Percentiles rank a stretch among this genome's conserved stretches.
Conservation (phyloP, 2,329 filamentous ascomycete genomes). For the Dactylellina haptotyla region DNA sequence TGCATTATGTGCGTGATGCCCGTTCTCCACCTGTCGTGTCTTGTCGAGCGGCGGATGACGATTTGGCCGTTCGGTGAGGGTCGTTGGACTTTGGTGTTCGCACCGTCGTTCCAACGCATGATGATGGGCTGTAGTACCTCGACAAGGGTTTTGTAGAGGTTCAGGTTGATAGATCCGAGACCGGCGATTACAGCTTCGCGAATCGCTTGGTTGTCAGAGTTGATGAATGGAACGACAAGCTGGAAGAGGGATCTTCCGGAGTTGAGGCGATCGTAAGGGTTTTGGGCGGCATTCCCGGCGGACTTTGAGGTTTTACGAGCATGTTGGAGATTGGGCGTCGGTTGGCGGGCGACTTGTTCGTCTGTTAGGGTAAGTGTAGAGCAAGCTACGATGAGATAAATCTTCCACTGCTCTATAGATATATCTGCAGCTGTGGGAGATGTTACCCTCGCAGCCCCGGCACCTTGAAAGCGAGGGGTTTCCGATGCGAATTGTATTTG, state of each 20-base stretch:
- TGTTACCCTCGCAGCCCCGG: slow-evolving; percentile 55
- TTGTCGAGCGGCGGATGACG: slow-evolving; percentile 78
- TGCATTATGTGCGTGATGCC: slow-evolving; percentile 98
- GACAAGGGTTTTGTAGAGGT: slow-evolving; percentile 88
- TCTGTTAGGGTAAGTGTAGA: slow-evolving; percentile 76
- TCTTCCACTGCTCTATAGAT: slow-evolving; percentile 95
- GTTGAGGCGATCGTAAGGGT: slow-evolving; percentile 74
- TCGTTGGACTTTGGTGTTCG: slow-evolving; percentile 85
- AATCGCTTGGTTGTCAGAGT: slow-evolving; percentile 80
- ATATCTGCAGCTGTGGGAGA: slow-evolving; percentile 71
- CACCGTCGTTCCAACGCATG: slow-evolving; percentile 73
- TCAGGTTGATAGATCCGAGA: slow-evolving; percentile 92
- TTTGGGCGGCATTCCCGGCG: slow-evolving; percentile 69
- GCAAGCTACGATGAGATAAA: slow-evolving; percentile 96
- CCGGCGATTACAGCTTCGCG: slow-evolving; percentile 90
- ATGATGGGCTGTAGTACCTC: slow-evolving; percentile 91
- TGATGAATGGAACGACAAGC: slow-evolving; percentile 86
- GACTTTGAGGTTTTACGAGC: slow-evolving; percentile 82
- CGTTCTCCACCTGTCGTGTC: slow-evolving; percentile 86
- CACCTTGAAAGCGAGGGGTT: slow-evolving; percentile 65
- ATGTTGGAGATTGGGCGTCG: slow-evolving; percentile 74
- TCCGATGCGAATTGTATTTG: slow-evolving; percentile 83
- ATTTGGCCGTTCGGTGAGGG: slow-evolving; percentile 64
- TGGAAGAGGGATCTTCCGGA: slow-evolving; percentile 91
- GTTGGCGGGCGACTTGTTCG: slow-evolving; percentile 76